These are phyloP conservation scores for Cryptococcus jaspeensis DNA, from an alignment of 1,284 basidiomycete species.

Conservation along the genomic window DNA sequence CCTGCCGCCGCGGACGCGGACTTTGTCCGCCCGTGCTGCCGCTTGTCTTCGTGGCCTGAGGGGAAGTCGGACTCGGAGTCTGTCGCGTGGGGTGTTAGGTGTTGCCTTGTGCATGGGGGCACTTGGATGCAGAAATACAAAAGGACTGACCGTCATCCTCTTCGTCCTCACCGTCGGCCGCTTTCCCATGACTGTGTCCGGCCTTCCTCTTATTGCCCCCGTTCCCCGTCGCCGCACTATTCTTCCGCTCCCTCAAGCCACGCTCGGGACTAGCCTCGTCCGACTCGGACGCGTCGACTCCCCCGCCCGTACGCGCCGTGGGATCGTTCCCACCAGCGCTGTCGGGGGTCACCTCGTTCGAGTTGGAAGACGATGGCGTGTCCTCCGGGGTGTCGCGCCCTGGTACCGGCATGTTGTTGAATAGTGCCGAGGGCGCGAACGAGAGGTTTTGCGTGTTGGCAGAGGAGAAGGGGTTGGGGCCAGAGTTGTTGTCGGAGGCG, in stretches of 20 bases:
- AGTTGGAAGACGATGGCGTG: constrained; percentile 31
- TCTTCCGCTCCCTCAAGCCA: not conserved
- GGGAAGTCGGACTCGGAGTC: constrained; percentile 34
- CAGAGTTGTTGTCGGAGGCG: constrained; percentile 6
- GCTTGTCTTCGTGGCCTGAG: constrained; percentile 45
- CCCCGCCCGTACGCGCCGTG: no score
- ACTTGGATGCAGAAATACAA: not conserved
- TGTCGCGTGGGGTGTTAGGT: constrained; percentile 4
- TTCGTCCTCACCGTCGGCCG: constrained; percentile 24
- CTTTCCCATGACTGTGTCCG: constrained; percentile 8
- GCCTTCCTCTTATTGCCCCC: constrained; percentile 41
- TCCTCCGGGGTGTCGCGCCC: constrained; percentile 42
- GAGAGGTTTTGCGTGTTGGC: constrained; percentile 11
- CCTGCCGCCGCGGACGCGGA: constrained; percentile 1
- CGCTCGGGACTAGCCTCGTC: no score
- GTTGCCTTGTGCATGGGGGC: not conserved
- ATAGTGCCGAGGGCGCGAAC: constrained; percentile 43
- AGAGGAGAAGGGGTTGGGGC: constrained; percentile 1
- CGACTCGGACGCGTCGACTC: no score
- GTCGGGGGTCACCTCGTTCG: constrained; percentile 8
- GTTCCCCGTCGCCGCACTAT: not conserved
- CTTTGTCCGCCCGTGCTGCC: constrained; percentile 28
- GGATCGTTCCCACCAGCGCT: not conserved
- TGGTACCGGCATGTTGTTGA: constrained; percentile 33
- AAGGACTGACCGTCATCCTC: constrained; percentile 37